Evolutionary conservation across 352 stramenopile species (phyloP), one percentile per base, ranked within the genome.

Genomic region (Elongisporangium prolatum): DNA sequence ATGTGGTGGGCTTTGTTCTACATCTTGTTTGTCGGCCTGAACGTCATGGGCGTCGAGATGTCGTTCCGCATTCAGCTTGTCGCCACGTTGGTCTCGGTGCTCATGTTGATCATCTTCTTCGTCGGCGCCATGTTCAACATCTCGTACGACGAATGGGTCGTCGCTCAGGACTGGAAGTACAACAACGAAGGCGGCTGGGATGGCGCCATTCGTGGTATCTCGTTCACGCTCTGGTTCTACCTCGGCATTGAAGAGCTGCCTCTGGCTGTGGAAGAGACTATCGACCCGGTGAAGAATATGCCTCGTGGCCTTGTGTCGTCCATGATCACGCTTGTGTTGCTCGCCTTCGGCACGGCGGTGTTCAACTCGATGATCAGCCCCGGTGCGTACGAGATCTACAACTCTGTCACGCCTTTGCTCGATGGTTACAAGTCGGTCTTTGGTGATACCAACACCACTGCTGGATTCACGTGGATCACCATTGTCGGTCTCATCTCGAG

Each of bases 161-260:
- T 71, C 10, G 49, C 78, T 49, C 68, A 73, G n/a, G 60, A 87
- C 67, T 83, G 72, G 77, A 68, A 87, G 64, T 85, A 75, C 60
- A 73, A 68, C 6, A 44, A 44, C 34, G 34, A 16, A 44, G 34
- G 34, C 34, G 77, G 77, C 4, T 71, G 65, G 56, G 68, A 79
- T 25, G 75, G 77, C 0, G 54, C 81, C 37, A 56, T 87, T 14
- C 71, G 82, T 21, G 77, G 77, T 3, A 65, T 81, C 21, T 85
- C 74, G 21, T 87, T 87, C 63, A 67, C 77, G 24, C 64, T 87
- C 50, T 87, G 77, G 77, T 87, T 87, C 55, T 87, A 84, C 59
- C 57, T 87, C 1, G 77, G 77, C 18, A 87, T 87, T 56, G 77
- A 87, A 48, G 77, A 87, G 61, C 68, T 87, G 2, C 77, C 77